Evolutionary conservation across 2,329 filamentous ascomycete genomes (phyloP).

Genomic region (Trichoderma arundinaceum): DNA sequence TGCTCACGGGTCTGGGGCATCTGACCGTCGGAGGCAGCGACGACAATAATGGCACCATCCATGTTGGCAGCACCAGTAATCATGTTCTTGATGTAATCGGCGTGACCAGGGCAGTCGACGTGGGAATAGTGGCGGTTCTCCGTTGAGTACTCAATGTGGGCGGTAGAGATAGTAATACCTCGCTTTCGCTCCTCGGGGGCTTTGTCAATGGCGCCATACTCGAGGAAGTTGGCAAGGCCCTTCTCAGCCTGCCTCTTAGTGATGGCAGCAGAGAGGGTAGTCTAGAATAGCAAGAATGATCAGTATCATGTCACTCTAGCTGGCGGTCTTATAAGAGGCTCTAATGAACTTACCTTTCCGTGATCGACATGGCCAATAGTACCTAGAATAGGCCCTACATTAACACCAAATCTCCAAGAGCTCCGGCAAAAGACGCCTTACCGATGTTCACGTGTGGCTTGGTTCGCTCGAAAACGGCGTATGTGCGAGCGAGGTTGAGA

Average conservation of each 20-base stretch:
- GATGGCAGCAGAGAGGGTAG: slow-evolving; percentile 96
- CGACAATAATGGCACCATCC: slow-evolving; percentile 98
- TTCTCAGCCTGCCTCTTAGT: slow-evolving; percentile 97
- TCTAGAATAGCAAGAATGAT: slow-evolving; percentile 59
- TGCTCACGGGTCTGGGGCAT: slow-evolving; percentile 99
- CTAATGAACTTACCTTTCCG: slow-evolving; percentile 76
- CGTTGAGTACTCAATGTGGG: slow-evolving; percentile 98
- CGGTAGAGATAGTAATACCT: slow-evolving; percentile 98
- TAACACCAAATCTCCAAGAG: background rate
- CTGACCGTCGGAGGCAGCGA: slow-evolving; percentile 97
- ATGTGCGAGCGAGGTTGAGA: slow-evolving; percentile 68
- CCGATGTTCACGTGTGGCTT: slow-evolving; percentile 99
- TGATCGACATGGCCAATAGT: slow-evolving; percentile 99
- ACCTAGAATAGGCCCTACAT: slow-evolving; percentile 53
- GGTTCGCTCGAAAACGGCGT: slow-evolving; percentile 78
- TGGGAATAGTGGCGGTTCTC: slow-evolving; percentile 96
- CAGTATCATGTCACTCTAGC: background rate
- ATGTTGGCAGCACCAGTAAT: slow-evolving; percentile 99
- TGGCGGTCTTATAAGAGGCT: background rate
- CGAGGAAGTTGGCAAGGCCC: slow-evolving; percentile 91
- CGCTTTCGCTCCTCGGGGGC: slow-evolving; percentile 99
- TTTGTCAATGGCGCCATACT: slow-evolving; percentile 98
- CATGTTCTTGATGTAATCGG: slow-evolving; percentile 99
- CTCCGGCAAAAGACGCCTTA: slow-evolving; percentile 47
- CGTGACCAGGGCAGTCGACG: slow-evolving; percentile 99